Percentiles rank a stretch among this genome's conserved stretches.
These are phyloP conservation scores for Mycena polygramma DNA, from an alignment of 768 basidiomycete genomes.

Conservation along the genomic window DNA sequence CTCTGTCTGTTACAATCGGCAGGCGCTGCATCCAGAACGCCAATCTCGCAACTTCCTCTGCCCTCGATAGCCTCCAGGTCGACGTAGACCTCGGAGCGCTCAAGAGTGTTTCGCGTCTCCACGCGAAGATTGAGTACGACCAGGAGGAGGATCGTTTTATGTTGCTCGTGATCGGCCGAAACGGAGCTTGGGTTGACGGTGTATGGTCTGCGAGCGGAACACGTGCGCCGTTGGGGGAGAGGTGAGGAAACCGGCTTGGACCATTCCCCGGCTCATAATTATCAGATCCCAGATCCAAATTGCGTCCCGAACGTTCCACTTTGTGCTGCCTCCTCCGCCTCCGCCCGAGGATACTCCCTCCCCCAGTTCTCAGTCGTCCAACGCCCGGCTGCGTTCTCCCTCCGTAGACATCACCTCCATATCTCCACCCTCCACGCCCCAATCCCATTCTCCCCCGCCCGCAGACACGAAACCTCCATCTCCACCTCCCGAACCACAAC, in stretches of 20 bases:
- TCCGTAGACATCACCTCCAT: constrained; percentile 87
- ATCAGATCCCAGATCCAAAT: constrained; percentile 95
- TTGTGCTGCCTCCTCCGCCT: constrained; percentile 91
- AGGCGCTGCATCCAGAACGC: constrained; percentile 79
- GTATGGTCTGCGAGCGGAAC: constrained; percentile 94
- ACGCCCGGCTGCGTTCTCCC: constrained; percentile 78
- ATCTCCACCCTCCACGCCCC: constrained; percentile 86
- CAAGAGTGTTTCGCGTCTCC: constrained; percentile 97
- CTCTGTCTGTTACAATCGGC: constrained; percentile 93
- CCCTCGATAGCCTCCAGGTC: constrained; percentile 69
- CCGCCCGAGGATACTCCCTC: constrained; percentile 86
- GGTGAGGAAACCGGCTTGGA: constrained; percentile 59
- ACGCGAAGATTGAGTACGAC: constrained; percentile 96
- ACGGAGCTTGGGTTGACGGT: constrained; percentile 98
- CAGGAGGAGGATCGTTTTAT: constrained; percentile 90
- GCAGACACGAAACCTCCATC: constrained; percentile 61
- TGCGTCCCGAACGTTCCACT: constrained; percentile 96
- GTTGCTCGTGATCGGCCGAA: constrained; percentile 92
- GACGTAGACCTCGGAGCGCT: constrained; percentile 95
- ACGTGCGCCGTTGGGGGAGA: constrained; percentile 85
- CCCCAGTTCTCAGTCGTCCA: constrained; percentile 81
- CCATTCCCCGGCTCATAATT: constrained; percentile 26
- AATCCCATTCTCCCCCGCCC: constrained; percentile 80
- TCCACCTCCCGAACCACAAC: constrained; percentile 59
- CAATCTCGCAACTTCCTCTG: constrained; percentile 66